Base-by-base conservation (phyloP, 805 yeast genomes). In the Komagataella populi region DNA sequence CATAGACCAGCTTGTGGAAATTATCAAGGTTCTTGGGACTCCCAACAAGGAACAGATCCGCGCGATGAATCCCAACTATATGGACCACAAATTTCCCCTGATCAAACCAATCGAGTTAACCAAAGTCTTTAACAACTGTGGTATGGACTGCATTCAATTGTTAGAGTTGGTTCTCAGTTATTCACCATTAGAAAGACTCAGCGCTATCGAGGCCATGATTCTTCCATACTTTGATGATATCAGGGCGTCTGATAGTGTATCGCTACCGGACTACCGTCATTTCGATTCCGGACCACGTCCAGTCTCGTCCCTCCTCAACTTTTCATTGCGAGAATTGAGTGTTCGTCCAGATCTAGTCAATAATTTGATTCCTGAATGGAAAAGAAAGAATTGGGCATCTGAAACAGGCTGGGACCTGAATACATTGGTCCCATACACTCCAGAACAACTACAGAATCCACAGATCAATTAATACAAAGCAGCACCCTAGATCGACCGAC, bases 1-100 rank as follows among this genome's bases (percentile, higher is more conserved):
- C 44, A 91, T 93, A 53, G 99, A 93, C 66, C 99, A 93, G 68
- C 77, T 91, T 60, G 98, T 91, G 17, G 99, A 91, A 67, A 91
- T 91, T 59, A 91, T 91, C 65, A 93, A 93, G 69, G 87, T 91
- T 23, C 74, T 93, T 63, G 99, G 99, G 14, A 91, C 99, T 1
- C 99, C 99, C 6, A 75, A 95, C 16, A 80, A 85, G 53, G 96
- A 89, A 48, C 96, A 91, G 67, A 91, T 91, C 58, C 78, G 82
- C 63, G 78, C 89, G 55, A 93, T 91, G 99, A 91, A 91, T 68
- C 96, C 96, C 50, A 90, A 88, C 66, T 93, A 91, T 69, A 87
- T 88, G 84, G 98, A 93, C 66, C 97, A 91, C 69, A 88, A 87
- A 63, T 91, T 91, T 73, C 98, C 99, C 4, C 76, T 65, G 55